phyloP scores from a whole-genome alignment of 228 moss, liverwort and hornwort genomes.

The Sphagnum magellanicum region DNA sequence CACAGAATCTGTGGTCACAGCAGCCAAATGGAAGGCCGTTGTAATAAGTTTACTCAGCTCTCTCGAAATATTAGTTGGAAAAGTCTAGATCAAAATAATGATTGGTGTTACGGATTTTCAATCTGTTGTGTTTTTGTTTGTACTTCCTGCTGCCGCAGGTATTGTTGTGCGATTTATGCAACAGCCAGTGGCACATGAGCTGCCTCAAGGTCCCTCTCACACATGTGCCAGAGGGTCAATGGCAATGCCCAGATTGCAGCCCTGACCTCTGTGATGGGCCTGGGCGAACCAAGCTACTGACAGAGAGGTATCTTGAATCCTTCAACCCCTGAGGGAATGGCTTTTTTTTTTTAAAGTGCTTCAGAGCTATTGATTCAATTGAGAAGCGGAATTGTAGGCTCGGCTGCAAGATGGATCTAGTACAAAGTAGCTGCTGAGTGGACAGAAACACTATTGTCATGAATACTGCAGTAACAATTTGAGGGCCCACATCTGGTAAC shows the following conservation, averaged over 20 bases:
- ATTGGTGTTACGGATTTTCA: not conserved
- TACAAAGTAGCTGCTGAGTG: not conserved
- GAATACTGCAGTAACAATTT: not conserved
- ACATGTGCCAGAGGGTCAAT: not conserved
- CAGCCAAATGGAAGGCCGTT: too few relatives aligned
- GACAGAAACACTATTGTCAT: not conserved
- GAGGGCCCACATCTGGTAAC: not conserved
- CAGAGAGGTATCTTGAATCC: not conserved
- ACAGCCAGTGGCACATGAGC: not conserved
- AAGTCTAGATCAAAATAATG: not conserved
- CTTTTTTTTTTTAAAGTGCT: not conserved
- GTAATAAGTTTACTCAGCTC: too few relatives aligned
- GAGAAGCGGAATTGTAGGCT: not conserved
- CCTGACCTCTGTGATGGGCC: not conserved
- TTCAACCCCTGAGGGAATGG: too few relatives aligned
- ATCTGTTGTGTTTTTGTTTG: not conserved
- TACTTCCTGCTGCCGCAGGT: not conserved
- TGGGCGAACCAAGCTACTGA: not conserved
- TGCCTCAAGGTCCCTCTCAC: not conserved
- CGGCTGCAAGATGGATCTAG: not conserved
- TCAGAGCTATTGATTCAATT: not conserved
- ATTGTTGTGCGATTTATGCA: not conserved
- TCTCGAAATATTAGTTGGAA: too few relatives aligned
- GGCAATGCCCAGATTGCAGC: not conserved
- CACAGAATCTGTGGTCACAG: too few relatives aligned